A percentile compares a stretch with the other conserved stretches of the same genome.
Evolutionary conservation across 1,284 basidiomycete species (phyloP).

Genomic region (Xerocomus subilludens): DNA sequence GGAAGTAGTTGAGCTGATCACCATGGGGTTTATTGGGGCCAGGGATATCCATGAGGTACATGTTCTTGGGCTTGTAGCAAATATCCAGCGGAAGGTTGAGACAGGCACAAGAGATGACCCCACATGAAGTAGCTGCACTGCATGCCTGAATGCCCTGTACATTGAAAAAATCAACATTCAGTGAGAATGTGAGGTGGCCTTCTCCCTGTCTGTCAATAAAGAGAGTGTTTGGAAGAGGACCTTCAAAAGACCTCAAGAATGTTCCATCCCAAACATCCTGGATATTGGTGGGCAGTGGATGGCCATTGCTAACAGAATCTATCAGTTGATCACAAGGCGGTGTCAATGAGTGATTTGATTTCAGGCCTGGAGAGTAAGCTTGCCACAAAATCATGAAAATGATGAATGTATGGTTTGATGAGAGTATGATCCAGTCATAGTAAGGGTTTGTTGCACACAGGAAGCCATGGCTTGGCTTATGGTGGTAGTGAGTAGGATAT

Average conservation of each 20-base stretch:
- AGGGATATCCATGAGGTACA: conserved; percentile 32
- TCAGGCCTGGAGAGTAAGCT: conserved; percentile 7
- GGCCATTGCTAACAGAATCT: neutral
- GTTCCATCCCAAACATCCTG: conserved; percentile 21
- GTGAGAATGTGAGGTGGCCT: neutral
- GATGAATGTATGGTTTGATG: conserved; percentile 26
- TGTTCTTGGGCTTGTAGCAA: conserved; percentile 47
- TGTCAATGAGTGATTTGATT: conserved; percentile 10
- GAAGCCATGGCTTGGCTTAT: conserved; percentile 13
- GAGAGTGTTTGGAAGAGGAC: neutral
- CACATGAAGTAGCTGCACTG: neutral
- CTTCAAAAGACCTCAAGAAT: conserved; percentile 8
- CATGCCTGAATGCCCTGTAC: neutral
- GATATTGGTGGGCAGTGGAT: neutral
- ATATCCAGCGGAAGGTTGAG: conserved; percentile 49
- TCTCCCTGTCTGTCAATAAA: conserved; percentile 6
- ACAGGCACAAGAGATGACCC: conserved; percentile 28
- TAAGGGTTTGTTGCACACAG: conserved; percentile 12
- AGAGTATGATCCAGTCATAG: neutral
- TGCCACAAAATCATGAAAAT: conserved; percentile 18
- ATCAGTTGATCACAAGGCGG: conserved; percentile 20
- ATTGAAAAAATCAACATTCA: conserved; percentile 22
- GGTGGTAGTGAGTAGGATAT: conserved; percentile 13
- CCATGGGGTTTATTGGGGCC: neutral
- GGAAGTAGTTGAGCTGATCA: neutral